Evolutionary conservation across 768 basidiomycete species (phyloP), one percentile per base, ranked within the genome.

Genomic region (Mycena indigotica): DNA sequence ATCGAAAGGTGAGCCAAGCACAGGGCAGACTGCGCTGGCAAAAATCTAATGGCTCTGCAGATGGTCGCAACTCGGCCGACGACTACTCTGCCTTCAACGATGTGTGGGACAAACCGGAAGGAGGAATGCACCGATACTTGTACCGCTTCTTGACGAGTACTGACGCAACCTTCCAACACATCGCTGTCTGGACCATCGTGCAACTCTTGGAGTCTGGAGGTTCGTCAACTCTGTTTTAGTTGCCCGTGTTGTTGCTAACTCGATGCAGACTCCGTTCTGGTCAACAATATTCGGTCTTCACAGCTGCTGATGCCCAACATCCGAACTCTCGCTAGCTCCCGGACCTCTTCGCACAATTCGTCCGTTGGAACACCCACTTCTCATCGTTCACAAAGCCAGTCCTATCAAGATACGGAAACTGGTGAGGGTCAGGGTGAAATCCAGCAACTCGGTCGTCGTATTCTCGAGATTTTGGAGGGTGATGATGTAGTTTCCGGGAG

Each of bases 161-260:
- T 5, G 97, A 99, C 68, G 89, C 93, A 15, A 99, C 97, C 1
- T 99, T 99, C 88, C 95, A 98, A 72, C 97, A 99, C 69, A 99
- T 98, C 61, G 97, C 97, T 29, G 95, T 99, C 41, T 99, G 97
- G 97, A 98, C 97, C 0, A 95, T 98, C 64, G 95, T 98, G 24
- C 97, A 99, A 69, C 76, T 99, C 21, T 80, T 99, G 25, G 97
- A 99, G 71, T 96, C 96, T n/a, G 91, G 93, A 60, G 92, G 90
- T 91, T 63, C 40, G 77, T 63, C 1, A 39, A 48, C 30, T 3
- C 28, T 24, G 17, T 58, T 41, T 50, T 44, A 23, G 50, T 21
- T 51, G 52, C 24, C 15, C 41, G 50, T 52, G n/a, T 17, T 52
- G 10, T 51, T 28, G 35, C 53, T 50, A 38, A 56, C 28, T 16